Base-by-base conservation (phyloP, 805 yeast genomes). In the Huiozyma naganishii region DNA sequence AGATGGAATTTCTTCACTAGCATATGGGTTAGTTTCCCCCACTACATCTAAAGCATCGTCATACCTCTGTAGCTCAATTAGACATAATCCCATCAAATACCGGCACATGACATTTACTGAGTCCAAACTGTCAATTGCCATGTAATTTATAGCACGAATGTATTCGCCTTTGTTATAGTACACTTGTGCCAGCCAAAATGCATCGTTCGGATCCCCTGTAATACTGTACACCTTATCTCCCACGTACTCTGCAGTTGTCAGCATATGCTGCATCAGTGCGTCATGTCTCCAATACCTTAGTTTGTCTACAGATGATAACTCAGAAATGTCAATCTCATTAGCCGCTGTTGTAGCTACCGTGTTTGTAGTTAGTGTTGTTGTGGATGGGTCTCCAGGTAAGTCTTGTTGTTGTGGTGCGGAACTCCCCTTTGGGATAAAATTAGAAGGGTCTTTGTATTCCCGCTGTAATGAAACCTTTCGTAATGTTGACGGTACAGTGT, bases 151-250 rank as follows among this genome's bases (percentile, higher is more conserved):
- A 1, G 95, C 96, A 32, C 96, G 70, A 36, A 80, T 72, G 61
- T 77, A 88, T 56, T 83, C 77, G 8, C 90, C 90, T 44, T 77
- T 77, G 44, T 79, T 69, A 61, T 78, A 86, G 59, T 83, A 79
- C 5, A 84, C 95, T 65, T 90, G 96, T 0, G 95, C 96, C 29
- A 90, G 70, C 96, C 97, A 89, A 62, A 87, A 90, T 8, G 96
- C 96, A 59, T 90, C 97, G 55, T 82, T 85, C 10, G 95, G 83
- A 57, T 89, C 96, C 46, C 73, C 72, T 0, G 97, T 88, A 47
- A 92, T 66, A 1, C 88, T 76, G 36, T 86, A 71, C 6, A 92
- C 85, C 54, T 89, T 90, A 65, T 92, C 95, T 11, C 95, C 97
- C 28, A 92, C 75, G 58, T 79, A 87, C 53, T 83, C 90, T 0